Conservation (phyloP, 1,139 yeast species). For the Nakaseomyces bracarensis region DNA sequence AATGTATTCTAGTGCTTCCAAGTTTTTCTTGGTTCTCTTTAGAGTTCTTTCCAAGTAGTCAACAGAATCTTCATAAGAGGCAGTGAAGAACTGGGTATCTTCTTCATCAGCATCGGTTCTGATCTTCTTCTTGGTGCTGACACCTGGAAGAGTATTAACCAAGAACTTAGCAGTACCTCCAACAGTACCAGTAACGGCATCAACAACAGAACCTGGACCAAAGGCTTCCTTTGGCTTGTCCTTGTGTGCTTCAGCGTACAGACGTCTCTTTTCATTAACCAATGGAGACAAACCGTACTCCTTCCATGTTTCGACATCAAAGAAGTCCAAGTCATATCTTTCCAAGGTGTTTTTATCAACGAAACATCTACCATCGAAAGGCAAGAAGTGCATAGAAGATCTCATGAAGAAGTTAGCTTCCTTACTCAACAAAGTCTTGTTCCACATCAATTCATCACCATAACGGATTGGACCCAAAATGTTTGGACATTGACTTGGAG, state of each 20-base stretch:
- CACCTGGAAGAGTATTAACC: slow-evolving; percentile 7
- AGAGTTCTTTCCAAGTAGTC: slow-evolving; percentile 58
- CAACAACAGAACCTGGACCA: slow-evolving; percentile 9
- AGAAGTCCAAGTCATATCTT: slow-evolving; percentile 61
- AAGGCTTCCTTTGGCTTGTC: slow-evolving; percentile 8
- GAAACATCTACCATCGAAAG: slow-evolving; percentile 66
- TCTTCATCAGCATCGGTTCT: slow-evolving; percentile 13
- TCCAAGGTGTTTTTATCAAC: slow-evolving; percentile 51
- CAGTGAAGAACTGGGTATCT: slow-evolving; percentile 18
- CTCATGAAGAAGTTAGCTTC: slow-evolving; percentile 87
- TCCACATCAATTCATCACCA: slow-evolving; percentile 72
- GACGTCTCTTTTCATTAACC: slow-evolving; percentile 39
- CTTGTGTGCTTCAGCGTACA: background rate
- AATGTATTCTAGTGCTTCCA: slow-evolving; percentile 49
- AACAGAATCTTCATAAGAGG: slow-evolving; percentile 53
- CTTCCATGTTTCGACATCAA: slow-evolving; percentile 74
- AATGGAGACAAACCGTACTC: slow-evolving; percentile 68
- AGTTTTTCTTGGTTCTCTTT: slow-evolving; percentile 48
- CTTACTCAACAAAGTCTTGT: slow-evolving; percentile 65
- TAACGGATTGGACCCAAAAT: slow-evolving; percentile 76
- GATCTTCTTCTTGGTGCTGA: slow-evolving; percentile 4
- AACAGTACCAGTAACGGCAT: slow-evolving; percentile 6
- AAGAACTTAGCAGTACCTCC: slow-evolving; percentile 2
- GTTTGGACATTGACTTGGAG: slow-evolving; percentile 77
- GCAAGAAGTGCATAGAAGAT: slow-evolving; percentile 69